Percentiles rank a stretch among this genome's conserved stretches.
Evolutionary conservation across 768 basidiomycete species (phyloP).

Genomic region (Tylopilus rubrobrunneus): DNA sequence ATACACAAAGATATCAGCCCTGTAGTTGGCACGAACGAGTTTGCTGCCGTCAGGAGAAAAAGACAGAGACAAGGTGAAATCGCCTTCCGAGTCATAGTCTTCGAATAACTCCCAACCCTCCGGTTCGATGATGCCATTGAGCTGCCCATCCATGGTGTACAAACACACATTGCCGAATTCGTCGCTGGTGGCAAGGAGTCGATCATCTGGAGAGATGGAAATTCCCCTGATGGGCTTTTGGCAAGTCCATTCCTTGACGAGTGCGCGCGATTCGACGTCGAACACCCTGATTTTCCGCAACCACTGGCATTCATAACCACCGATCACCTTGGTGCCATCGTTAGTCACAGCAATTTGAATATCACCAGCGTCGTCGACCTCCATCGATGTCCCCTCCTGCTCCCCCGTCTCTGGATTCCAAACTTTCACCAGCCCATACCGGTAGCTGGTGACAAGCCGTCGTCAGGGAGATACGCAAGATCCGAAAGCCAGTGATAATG

Average conservation of each 20-base stretch:
- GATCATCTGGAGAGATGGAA: not conserved
- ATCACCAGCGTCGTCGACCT: too few relatives aligned
- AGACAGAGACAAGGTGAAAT: too few relatives aligned
- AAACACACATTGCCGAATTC: not conserved
- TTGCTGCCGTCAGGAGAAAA: too few relatives aligned
- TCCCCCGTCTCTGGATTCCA: not conserved
- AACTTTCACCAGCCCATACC: not conserved
- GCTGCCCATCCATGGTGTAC: not conserved
- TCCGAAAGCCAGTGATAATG: too few relatives aligned
- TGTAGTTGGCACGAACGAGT: too few relatives aligned
- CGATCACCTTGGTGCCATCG: not conserved
- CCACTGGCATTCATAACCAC: too few relatives aligned
- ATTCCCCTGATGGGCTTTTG: rapidly evolving
- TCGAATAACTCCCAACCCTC: too few relatives aligned
- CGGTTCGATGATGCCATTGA: too few relatives aligned
- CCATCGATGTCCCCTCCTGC: too few relatives aligned
- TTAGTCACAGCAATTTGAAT: not conserved
- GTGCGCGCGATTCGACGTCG: not conserved
- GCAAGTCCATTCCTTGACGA: not conserved
- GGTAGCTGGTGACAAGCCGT: not conserved
- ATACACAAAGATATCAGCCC: too few relatives aligned
- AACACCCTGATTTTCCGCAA: not conserved
- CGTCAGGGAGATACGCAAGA: slow-evolving; percentile 2
- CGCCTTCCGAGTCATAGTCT: too few relatives aligned
- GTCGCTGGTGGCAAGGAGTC: not conserved